phyloP scores from a whole-genome alignment of 2,329 filamentous ascomycete genomes.

The Cladosporium sp. region DNA sequence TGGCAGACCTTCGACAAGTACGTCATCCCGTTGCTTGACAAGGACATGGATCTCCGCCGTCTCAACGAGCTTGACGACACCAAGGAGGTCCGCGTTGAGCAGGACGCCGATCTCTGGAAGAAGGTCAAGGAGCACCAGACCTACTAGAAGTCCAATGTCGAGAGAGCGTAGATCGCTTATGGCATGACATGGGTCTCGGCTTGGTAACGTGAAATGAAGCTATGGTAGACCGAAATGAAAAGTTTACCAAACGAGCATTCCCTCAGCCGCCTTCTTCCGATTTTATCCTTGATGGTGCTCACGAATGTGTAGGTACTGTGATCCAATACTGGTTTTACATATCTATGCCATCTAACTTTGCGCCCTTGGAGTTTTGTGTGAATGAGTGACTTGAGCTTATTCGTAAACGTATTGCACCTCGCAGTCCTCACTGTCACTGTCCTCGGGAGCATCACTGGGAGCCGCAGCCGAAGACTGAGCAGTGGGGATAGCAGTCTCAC shows the following conservation, averaged over 20 bases:
- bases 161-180: too few relatives aligned
- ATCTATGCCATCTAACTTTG: neutral
- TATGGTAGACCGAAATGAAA: neutral
- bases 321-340: neutral
- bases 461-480: conserved; percentile 7
- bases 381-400: neutral
- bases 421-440: conserved; percentile 14
- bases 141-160: conserved; percentile 10
- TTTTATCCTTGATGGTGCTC: neutral
- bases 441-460: neutral
- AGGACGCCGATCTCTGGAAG: conserved; percentile 31
- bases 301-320: neutral
- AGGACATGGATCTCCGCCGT: conserved; percentile 65
- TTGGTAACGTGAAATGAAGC: neutral
- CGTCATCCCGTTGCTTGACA: conserved; percentile 63
- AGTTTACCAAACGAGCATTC: neutral
- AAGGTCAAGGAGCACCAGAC: conserved; percentile 33
- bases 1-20: conserved; percentile 75
- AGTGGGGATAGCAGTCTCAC: neutral
- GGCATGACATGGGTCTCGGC: neutral
- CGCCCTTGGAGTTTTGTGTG: neutral
- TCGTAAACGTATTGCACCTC: conserved; percentile 22
- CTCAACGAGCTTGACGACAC: conserved; percentile 63
- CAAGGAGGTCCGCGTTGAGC: conserved; percentile 34
- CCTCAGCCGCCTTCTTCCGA: too few relatives aligned